These are phyloP conservation scores for Populus tomentosa DNA, from an alignment of 441 rosid genomes.

Conservation along the genomic window DNA sequence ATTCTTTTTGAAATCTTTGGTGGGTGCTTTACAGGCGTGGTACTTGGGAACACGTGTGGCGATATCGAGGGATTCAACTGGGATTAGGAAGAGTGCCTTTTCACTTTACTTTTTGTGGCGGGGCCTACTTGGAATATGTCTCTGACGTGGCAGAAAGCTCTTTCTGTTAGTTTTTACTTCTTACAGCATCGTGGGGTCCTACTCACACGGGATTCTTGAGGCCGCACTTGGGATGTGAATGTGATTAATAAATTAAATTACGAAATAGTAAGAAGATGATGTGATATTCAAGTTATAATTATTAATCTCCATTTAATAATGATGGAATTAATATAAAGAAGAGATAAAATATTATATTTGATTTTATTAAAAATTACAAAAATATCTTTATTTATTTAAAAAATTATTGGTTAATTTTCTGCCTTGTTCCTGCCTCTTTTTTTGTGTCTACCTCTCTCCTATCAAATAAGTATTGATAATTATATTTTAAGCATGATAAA, in stretches of 20 bases:
- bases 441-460: too few relatives aligned
- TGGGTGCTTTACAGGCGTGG: slow-evolving; percentile 19
- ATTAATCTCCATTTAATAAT: too few relatives aligned
- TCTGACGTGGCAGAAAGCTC: not conserved
- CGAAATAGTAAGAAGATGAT: too few relatives aligned
- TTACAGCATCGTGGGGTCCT: not conserved
- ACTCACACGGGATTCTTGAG: not conserved
- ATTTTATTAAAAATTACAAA: too few relatives aligned
- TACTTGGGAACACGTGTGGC: not conserved
- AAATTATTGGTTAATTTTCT: too few relatives aligned
- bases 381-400: too few relatives aligned
- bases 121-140: slow-evolving; percentile 13
- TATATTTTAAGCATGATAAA: not conserved
- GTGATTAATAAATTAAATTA: not conserved
- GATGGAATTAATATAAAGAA: too few relatives aligned
- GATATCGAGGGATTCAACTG: not conserved
- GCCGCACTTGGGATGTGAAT: not conserved
- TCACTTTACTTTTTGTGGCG: slow-evolving; percentile 3
- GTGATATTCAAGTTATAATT: too few relatives aligned
- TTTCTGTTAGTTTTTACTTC: not conserved
- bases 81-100: not conserved
- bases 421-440: too few relatives aligned
- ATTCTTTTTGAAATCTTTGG: slow-evolving; percentile 16
- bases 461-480: not conserved
- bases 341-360: too few relatives aligned